Base-by-base conservation (phyloP, 2,329 filamentous ascomycete genomes). In the Chaetothyriales sp. region DNA sequence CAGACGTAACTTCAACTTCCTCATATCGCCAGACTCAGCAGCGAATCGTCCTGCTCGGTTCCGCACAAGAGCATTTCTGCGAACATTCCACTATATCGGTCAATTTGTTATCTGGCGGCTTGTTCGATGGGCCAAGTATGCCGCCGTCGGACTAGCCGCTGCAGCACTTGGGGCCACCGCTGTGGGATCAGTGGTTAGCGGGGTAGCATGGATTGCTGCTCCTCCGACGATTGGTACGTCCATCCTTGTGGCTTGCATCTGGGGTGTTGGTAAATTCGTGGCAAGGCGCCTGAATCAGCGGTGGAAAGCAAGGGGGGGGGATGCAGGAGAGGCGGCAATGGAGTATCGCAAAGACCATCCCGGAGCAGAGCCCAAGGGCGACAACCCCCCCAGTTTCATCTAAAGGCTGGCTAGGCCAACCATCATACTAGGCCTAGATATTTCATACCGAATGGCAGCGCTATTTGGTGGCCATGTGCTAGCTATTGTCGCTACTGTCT, bases 81-180 rank as follows among this genome's bases (percentile, higher is more conserved):
- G 58, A n/a, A 53, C 53, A n/a, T 48, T 59, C 22, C 52, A 57
- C 18, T 59, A 56, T 45, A 20, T 58, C 8, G 43, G 52, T 1
- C 54, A 58, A 25, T 61, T 61, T 49, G 55, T 61, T 43, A 46
- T 61, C 49, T 61, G 58, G 58, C 57, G 58, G 13, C 51, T 59
- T 20, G 57, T 61, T n/a, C 57, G 58, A 46, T 61, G 57, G 57
- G 58, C 58, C 40, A 61, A 61, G 25, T 61, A 59, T 29, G 54
- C 55, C n/a, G 58, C 58, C 2, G 51, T 58, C 22, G 58, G 58
- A n/a, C 43, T 48, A 18, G 33, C 58, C 5, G 57, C 57, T 10
- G 58, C 58, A n/a, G 57, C 56, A 5, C 44, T 61, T 18, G 51
- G 54, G 43, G 57, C 58, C 5, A 61, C 58, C 13, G 58, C 58